Percentiles rank a stretch among this genome's conserved stretches.
Conservation (phyloP, 495 filamentous ascomycete species). For the Elaphomyces granulatus region DNA sequence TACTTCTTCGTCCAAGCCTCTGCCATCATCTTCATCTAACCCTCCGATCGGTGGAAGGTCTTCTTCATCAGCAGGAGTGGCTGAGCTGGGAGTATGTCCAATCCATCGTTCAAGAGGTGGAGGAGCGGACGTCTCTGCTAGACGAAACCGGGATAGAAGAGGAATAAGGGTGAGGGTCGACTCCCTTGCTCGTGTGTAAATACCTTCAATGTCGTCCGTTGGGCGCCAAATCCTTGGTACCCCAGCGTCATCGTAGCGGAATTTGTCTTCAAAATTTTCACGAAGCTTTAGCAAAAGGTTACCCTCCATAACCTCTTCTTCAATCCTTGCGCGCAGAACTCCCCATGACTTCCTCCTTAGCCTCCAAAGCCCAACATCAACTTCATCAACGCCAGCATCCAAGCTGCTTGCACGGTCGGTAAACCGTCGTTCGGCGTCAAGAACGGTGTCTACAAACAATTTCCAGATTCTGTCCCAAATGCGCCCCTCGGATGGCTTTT, state of each 20-base stretch:
- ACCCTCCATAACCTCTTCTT: slow-evolving; percentile 95
- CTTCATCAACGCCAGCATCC: slow-evolving; percentile 81
- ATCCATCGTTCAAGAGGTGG: slow-evolving; percentile 74
- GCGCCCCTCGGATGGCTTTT: slow-evolving; percentile 62
- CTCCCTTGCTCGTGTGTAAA: slow-evolving; percentile 82
- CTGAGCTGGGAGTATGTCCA: slow-evolving; percentile 60
- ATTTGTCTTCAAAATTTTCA: slow-evolving; percentile 98
- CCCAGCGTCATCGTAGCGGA: slow-evolving; percentile 90
- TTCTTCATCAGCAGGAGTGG: slow-evolving; percentile 74
- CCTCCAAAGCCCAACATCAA: slow-evolving; percentile 86
- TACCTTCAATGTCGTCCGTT: slow-evolving; percentile 89
- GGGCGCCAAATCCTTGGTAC: slow-evolving; percentile 96
- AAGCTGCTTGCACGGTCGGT: slow-evolving; percentile 80
- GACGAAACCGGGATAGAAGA: slow-evolving; percentile 68
- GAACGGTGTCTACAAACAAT: slow-evolving; percentile 69
- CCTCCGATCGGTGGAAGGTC: slow-evolving; percentile 75
- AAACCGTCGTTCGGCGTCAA: slow-evolving; percentile 73
- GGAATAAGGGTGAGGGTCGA: slow-evolving; percentile 83
- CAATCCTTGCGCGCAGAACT: slow-evolving; percentile 75
- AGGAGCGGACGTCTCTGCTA: slow-evolving; percentile 51
- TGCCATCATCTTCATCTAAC: slow-evolving; percentile 83
- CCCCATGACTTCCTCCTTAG: slow-evolving; percentile 88
- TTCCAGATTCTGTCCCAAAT: slow-evolving; percentile 96
- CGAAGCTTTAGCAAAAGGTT: slow-evolving; percentile 90
- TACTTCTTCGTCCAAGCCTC: slow-evolving; percentile 89